Percentiles rank a stretch among this genome's conserved stretches.
These are phyloP conservation scores for Umbelopsis isabellina DNA, from an alignment of 192 early-diverging fungal genomes.

Conservation along the genomic window DNA sequence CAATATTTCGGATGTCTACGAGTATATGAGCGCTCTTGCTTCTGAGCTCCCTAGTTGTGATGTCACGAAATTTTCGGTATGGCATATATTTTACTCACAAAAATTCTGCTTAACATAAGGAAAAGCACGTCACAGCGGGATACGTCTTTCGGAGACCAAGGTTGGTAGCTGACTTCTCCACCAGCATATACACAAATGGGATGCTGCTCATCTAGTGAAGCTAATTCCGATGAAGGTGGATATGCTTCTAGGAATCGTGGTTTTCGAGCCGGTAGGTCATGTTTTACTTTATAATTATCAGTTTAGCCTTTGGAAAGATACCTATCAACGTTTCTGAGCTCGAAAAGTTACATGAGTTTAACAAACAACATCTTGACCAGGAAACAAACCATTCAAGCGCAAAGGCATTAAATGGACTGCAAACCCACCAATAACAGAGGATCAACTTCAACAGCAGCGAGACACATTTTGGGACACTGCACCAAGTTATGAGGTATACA, in stretches of 20 bases:
- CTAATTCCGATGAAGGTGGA: not conserved
- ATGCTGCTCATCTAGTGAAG: slow-evolving; percentile 12
- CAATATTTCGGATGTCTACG: not conserved
- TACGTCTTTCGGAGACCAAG: too few relatives aligned
- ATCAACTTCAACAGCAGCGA: slow-evolving; percentile 54
- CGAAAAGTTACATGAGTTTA: not conserved
- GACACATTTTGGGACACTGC: slow-evolving; percentile 77
- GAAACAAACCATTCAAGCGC: slow-evolving; percentile 37
- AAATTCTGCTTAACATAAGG: too few relatives aligned
- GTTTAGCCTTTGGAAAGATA: not conserved
- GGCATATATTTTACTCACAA: too few relatives aligned
- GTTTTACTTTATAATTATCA: not conserved
- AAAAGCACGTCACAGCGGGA: too few relatives aligned
- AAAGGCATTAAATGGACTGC: slow-evolving; percentile 44
- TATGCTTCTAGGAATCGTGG: not conserved
- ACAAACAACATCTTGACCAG: not conserved
- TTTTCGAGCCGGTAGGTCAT: not conserved
- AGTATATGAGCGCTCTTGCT: not conserved
- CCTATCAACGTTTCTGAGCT: not conserved
- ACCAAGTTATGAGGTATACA: slow-evolving; percentile 64
- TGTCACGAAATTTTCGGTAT: not conserved
- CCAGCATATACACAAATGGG: not conserved
- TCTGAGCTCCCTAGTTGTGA: not conserved
- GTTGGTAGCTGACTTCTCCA: too few relatives aligned
- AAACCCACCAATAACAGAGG: slow-evolving; percentile 41